Conservation (phyloP, 164 flowering plant genomes). For the Buxus sempervirens region DNA sequence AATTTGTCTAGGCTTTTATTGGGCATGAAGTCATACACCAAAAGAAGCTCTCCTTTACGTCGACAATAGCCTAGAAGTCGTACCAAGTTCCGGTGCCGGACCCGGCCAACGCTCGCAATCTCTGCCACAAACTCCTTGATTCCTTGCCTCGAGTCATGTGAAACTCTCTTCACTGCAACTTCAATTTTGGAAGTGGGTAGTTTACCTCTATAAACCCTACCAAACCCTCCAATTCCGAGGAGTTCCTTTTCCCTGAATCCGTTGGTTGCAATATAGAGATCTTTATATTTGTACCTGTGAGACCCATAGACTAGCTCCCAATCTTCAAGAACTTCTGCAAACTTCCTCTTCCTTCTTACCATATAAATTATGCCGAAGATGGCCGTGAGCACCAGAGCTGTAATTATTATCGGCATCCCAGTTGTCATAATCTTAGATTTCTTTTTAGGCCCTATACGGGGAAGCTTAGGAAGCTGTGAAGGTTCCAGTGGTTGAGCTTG, state of each 20-base stretch:
- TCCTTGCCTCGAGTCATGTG: constrained; percentile 37
- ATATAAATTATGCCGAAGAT: background rate
- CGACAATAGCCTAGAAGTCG: constrained; percentile 34
- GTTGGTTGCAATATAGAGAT: constrained; percentile 29
- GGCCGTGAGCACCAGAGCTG: background rate
- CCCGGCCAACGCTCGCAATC: constrained; percentile 28
- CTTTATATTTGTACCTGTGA: constrained; percentile 26
- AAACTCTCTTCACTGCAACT: constrained; percentile 34
- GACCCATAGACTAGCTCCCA: constrained; percentile 33
- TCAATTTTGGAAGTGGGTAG: constrained; percentile 15
- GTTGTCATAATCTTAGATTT: background rate
- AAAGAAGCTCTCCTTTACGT: constrained; percentile 24
- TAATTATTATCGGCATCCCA: background rate
- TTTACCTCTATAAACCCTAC: constrained; percentile 31
- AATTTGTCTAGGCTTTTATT: constrained; percentile 33
- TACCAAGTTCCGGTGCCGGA: constrained; percentile 34
- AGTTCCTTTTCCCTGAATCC: constrained; percentile 29
- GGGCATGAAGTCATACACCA: constrained; percentile 36
- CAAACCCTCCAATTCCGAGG: constrained; percentile 37
- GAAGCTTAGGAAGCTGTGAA: constrained; percentile 13
- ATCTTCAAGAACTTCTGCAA: constrained; percentile 20
- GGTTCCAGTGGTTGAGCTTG: constrained; percentile 6
- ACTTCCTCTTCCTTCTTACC: background rate
- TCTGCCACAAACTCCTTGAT: constrained; percentile 35
- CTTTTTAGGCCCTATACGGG: background rate